phyloP scores from a whole-genome alignment of 345 rosid species.

The Rhodamnia rubescens region DNA sequence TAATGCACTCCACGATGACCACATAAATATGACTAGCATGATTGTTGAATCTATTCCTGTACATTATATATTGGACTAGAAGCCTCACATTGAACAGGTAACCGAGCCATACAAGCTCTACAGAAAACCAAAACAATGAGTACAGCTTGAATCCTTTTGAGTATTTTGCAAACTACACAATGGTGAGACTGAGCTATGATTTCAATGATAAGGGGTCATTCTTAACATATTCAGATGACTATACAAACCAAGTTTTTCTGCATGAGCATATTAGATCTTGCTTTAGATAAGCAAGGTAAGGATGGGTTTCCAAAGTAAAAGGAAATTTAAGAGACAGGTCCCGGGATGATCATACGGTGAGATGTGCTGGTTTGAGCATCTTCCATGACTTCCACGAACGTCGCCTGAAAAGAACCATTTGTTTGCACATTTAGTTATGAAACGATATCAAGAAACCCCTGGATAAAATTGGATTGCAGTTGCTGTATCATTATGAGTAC shows the following conservation, averaged over 20 bases:
- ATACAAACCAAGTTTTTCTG: neutral
- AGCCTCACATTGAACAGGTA: neutral
- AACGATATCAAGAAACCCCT: neutral
- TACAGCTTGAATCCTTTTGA: neutral
- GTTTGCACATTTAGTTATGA: neutral
- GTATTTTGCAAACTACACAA: neutral
- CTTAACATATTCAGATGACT: neutral
- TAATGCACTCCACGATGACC: neutral
- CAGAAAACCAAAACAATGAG: neutral
- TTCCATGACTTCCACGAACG: conserved; percentile 31
- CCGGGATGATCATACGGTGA: conserved; percentile 9
- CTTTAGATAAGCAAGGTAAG: neutral
- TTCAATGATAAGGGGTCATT: neutral
- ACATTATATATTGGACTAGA: neutral
- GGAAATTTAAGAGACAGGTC: neutral
- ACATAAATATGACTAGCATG: neutral
- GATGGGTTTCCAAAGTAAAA: neutral
- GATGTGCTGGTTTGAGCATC: conserved; percentile 32
- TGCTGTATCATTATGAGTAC: neutral
- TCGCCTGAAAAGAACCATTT: conserved; percentile 13
- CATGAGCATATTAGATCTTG: neutral
- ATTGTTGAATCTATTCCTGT: neutral
- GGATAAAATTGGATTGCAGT: neutral
- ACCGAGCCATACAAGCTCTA: neutral
- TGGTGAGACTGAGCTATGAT: neutral